These are phyloP conservation scores for Furculomyces boomerangus DNA, from an alignment of 371 early-diverging fungal species.

Conservation along the genomic window DNA sequence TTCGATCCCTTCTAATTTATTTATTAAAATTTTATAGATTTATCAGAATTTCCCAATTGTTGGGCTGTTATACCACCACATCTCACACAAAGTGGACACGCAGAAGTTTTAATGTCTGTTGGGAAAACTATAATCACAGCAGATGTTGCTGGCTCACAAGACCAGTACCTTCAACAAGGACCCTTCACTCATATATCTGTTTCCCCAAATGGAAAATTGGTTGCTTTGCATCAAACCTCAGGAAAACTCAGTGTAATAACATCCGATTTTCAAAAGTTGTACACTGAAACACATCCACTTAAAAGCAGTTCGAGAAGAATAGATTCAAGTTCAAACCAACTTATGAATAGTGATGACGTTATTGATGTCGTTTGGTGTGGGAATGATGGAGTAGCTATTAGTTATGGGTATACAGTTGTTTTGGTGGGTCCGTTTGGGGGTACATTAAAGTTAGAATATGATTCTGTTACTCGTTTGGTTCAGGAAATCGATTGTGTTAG, in stretches of 20 bases:
- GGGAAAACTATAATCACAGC: slow-evolving; percentile 59
- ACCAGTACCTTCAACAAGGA: slow-evolving; percentile 75
- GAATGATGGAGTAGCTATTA: slow-evolving; percentile 77
- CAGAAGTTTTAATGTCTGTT: slow-evolving; percentile 70
- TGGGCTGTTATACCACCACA: slow-evolving; percentile 87
- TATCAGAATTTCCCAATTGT: slow-evolving; percentile 49
- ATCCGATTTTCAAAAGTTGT: slow-evolving; percentile 79
- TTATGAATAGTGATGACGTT: neutral
- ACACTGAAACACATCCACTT: slow-evolving; percentile 70
- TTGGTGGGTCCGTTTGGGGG: slow-evolving; percentile 91
- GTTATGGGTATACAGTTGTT: slow-evolving; percentile 61
- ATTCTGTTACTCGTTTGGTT: slow-evolving; percentile 55
- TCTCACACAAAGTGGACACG: slow-evolving; percentile 64
- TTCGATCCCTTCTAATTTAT: neutral
- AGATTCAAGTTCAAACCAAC: too few relatives aligned
- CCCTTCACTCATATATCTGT: slow-evolving; percentile 75
- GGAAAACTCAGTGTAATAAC: slow-evolving; percentile 87
- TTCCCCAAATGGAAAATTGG: slow-evolving; percentile 82
- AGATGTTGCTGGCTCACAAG: slow-evolving; percentile 61
- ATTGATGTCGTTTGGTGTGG: slow-evolving; percentile 52
- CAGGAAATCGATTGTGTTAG: slow-evolving; percentile 89
- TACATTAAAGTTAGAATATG: slow-evolving; percentile 54
- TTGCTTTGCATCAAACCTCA: slow-evolving; percentile 57
- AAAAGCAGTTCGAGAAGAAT: too few relatives aligned
- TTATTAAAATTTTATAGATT: slow-evolving; percentile 13